phyloP scores from a whole-genome alignment of 1,139 yeast species.

The Geotrichum restrictum region DNA sequence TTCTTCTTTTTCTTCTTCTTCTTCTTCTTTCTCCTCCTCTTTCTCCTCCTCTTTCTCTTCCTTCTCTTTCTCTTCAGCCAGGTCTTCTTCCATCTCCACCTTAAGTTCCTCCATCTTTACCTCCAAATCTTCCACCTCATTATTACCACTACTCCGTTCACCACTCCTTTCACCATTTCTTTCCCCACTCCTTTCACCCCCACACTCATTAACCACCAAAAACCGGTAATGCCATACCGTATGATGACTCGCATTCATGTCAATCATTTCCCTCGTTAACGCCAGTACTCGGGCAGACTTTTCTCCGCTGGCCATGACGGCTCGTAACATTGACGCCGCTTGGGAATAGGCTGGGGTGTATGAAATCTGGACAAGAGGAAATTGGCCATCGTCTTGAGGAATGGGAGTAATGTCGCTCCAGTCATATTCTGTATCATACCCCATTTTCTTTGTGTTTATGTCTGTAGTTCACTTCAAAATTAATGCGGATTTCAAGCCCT shows the following conservation, averaged over 20 bases:
- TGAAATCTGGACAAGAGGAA: slow-evolving; percentile 64
- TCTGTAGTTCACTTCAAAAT: too few species aligned
- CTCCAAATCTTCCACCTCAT: too few species aligned
- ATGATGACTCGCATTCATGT: slow-evolving; percentile 79
- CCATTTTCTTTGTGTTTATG: not conserved
- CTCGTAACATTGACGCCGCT: slow-evolving; percentile 59
- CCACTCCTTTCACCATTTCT: not conserved
- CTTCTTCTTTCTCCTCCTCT: not conserved
- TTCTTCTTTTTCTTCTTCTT: not conserved
- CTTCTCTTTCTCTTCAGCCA: slow-evolving; percentile 27
- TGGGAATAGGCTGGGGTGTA: slow-evolving; percentile 67
- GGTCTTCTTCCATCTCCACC: too few species aligned
- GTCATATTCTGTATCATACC: slow-evolving; percentile 22
- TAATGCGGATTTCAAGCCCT: too few species aligned
- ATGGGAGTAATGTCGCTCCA: slow-evolving; percentile 38
- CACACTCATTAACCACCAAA: not conserved
- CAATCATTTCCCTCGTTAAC: slow-evolving; percentile 60
- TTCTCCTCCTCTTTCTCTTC: too few species aligned
- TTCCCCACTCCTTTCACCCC: not conserved
- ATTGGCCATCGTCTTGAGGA: slow-evolving; percentile 41
- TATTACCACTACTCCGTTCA: too few species aligned
- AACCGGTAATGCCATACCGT: slow-evolving; percentile 80
- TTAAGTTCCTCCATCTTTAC: too few species aligned
- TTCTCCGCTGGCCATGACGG: slow-evolving; percentile 58
- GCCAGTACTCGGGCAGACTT: slow-evolving; percentile 65